Evolutionary conservation across 2,329 filamentous ascomycete genomes (phyloP).

Genomic region (Colletotrichum kahawae): DNA sequence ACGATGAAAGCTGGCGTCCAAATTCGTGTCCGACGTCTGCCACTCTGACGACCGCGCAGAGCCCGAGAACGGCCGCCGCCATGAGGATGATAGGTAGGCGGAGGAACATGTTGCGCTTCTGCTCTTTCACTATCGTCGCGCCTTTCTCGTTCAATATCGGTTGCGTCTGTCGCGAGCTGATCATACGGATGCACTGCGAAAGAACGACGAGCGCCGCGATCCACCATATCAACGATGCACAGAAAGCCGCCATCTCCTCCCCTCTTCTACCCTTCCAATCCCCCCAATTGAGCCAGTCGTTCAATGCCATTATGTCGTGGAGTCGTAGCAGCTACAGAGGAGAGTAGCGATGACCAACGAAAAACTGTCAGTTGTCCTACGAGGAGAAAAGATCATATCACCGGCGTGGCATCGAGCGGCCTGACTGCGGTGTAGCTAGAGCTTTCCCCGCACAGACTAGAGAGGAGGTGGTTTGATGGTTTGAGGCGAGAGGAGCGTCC

Average conservation of each 20-base stretch:
- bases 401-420: not conserved
- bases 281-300: not conserved
- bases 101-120: not conserved
- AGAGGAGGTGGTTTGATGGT: not conserved
- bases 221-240: not conserved
- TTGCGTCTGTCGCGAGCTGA: not conserved
- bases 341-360: not conserved
- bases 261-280: not conserved
- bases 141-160: not conserved
- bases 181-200: slow-evolving; percentile 2
- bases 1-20: not conserved
- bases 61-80: not conserved
- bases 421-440: slow-evolving; percentile 4
- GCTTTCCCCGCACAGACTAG: slow-evolving; percentile 12
- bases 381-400: not conserved
- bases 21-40: not conserved
- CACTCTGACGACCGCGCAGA: slow-evolving; percentile 4
- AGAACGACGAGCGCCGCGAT: slow-evolving; percentile 3
- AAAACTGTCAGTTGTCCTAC: not conserved
- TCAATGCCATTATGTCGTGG: not conserved
- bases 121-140: not conserved
- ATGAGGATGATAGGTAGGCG: not conserved
- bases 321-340: not conserved
- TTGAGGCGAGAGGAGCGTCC: not conserved
- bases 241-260: not conserved